Evolutionary conservation across 2,329 filamentous ascomycete species (phyloP).

Genomic region (Botrytis byssoidea): DNA sequence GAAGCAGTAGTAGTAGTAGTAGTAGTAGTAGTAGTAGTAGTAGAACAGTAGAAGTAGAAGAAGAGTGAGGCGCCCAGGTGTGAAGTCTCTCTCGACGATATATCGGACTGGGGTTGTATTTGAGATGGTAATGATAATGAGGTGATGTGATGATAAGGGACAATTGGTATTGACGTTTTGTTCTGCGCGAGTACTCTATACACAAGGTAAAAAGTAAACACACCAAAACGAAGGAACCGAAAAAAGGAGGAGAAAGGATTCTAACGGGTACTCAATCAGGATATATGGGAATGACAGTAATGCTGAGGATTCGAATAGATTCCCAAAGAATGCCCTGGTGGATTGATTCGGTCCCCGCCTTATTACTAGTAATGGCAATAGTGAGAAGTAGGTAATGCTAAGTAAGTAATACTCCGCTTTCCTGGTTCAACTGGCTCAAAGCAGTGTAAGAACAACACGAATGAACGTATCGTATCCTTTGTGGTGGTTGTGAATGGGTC

Average conservation of each 20-base stretch:
- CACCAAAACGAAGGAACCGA: slow-evolving; percentile 14
- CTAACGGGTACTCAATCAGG: background rate
- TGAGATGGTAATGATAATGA: background rate
- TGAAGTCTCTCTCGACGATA: background rate
- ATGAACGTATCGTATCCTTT: slow-evolving; percentile 14
- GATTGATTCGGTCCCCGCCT: slow-evolving; percentile 17
- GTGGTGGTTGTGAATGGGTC: background rate
- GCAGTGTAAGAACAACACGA: slow-evolving; percentile 2
- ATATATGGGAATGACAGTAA: slow-evolving; percentile 19
- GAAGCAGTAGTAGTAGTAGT: background rate
- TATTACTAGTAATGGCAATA: background rate
- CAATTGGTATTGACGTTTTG: slow-evolving; percentile 6
- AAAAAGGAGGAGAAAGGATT: slow-evolving; percentile 11
- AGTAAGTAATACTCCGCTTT: slow-evolving; percentile 15
- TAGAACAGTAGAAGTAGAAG: background rate
- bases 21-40: too few relatives aligned
- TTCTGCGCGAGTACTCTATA: slow-evolving; percentile 10
- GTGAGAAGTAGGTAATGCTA: background rate
- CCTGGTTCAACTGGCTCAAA: background rate
- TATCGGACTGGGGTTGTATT: background rate
- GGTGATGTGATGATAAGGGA: background rate
- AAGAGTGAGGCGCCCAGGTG: background rate
- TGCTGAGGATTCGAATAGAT: slow-evolving; percentile 6
- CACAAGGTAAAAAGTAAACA: slow-evolving; percentile 12
- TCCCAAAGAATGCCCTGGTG: slow-evolving; percentile 16